Evolutionary conservation across 2,329 filamentous ascomycete genomes (phyloP).

Genomic region (Colletotrichum endophyticum): DNA sequence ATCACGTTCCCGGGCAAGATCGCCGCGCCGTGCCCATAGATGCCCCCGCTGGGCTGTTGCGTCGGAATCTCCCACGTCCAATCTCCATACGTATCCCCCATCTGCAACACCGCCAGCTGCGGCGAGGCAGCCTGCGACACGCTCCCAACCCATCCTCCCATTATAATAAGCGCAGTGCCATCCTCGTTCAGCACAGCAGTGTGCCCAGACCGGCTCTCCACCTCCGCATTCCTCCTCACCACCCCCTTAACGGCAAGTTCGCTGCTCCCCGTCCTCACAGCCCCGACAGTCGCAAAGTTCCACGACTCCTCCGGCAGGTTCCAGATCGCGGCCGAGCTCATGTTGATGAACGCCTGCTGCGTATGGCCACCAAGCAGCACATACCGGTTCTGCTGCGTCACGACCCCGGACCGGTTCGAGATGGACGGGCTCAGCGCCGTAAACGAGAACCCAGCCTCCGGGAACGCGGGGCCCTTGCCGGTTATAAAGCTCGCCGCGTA

Average conservation of each 20-base stretch:
- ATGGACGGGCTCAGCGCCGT: constrained; percentile 75
- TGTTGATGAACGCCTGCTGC: constrained; percentile 84
- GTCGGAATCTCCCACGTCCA: constrained; percentile 75
- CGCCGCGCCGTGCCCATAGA: constrained; percentile 69
- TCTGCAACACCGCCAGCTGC: constrained; percentile 77
- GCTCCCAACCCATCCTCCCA: constrained; percentile 94
- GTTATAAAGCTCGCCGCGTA: constrained; percentile 42
- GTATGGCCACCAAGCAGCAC: constrained; percentile 89
- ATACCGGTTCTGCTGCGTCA: constrained; percentile 78
- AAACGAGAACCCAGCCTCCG: constrained; percentile 87
- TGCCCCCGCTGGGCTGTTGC: constrained; percentile 50
- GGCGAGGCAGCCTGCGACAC: constrained; percentile 77
- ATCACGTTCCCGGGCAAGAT: constrained; percentile 71
- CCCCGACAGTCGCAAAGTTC: constrained; percentile 76
- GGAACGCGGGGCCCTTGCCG: constrained; percentile 48
- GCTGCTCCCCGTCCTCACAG: constrained; percentile 41
- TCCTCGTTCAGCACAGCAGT: constrained; percentile 82
- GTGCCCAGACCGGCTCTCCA: constrained; percentile 89
- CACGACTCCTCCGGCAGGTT: constrained; percentile 85
- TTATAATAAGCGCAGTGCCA: constrained; percentile 76
- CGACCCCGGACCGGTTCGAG: constrained; percentile 67
- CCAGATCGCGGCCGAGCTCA: constrained; percentile 89
- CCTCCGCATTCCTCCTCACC: constrained; percentile 27
- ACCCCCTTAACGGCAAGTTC: constrained; percentile 60
- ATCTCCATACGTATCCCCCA: constrained; percentile 76